Evolutionary conservation across 345 rosid species (phyloP), one percentile per base, ranked within the genome.

Genomic region (Nephelium lappaceum): DNA sequence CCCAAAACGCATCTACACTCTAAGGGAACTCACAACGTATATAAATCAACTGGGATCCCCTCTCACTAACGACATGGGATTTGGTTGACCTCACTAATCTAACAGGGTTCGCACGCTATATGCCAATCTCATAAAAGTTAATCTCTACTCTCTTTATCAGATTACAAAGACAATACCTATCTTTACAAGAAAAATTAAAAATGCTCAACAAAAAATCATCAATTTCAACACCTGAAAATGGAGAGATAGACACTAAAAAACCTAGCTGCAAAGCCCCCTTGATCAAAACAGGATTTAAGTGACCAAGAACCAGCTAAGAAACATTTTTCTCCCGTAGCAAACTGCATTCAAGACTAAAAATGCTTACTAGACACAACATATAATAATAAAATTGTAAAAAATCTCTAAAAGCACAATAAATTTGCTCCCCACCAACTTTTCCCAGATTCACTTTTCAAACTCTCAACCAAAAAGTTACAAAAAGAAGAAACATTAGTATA

Each of bases 401-500:
- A 15, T 53, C 53, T 27, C 39, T 67, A 76, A 81, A 76, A 73
- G 55, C 74, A 60, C 23, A 51, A 31, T 18, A 61, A 25, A 76
- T 42, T 45, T 75, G 18, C 36, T 16, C 69, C 47, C 36, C 61
- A 19, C 18, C 60, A 1, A 36, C 39, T 25, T 69, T 81, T 55
- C 71, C 58, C 73, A 77, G 74, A 82, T 67, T 72, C 79, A 79
- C 82, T 72, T 87, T 84, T 19, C 39, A 76, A n/a, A 60, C 27
- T 60, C 71, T 43, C 72, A 67, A 72, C 67, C 42, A 58, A 80
- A 80, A 77, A 73, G 76, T 71, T 7, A n/a, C 0, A 60, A 71
- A 58, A 23, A 70, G 69, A 51, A 67, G 23, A 53, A 47, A 69
- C 39, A 80, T 39, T 19, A 25, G 0, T 38, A 61, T 70, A 43